Conservation (phyloP, 1,139 yeast genomes). For the Hansenula sp. region DNA sequence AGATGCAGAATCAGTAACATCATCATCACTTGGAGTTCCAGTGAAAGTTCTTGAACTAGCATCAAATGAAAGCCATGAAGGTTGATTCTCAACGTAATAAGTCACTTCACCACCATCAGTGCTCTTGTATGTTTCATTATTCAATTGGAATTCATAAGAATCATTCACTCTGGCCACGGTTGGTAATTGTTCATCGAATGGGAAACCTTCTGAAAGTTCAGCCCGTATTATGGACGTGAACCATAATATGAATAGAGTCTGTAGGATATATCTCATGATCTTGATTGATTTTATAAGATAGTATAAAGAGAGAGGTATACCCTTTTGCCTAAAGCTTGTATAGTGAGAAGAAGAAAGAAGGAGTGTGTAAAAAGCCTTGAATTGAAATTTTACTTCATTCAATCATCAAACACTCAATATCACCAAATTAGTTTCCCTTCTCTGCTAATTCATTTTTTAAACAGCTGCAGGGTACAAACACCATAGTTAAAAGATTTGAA, state of each 20-base stretch:
- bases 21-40: constrained; percentile 60
- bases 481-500: too few relatives aligned
- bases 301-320: too few relatives aligned
- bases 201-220: constrained; percentile 64
- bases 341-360: too few relatives aligned
- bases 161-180: constrained; percentile 74
- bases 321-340: too few relatives aligned
- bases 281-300: too few relatives aligned
- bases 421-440: too few relatives aligned
- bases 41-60: constrained; percentile 50
- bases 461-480: too few relatives aligned
- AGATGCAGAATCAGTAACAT: constrained; percentile 38
- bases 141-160: constrained; percentile 62
- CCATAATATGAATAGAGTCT: too few relatives aligned
- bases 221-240: constrained; percentile 21
- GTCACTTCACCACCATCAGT: constrained; percentile 37
- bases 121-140: constrained; percentile 60
- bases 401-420: too few relatives aligned
- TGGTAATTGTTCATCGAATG: constrained; percentile 79
- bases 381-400: too few relatives aligned
- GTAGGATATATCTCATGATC: neutral
- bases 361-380: too few relatives aligned
- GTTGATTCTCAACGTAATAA: constrained; percentile 57
- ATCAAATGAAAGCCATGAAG: constrained; percentile 79
- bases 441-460: too few relatives aligned